Evolutionary conservation across 2,329 filamentous ascomycete species (phyloP).

Genomic region (Talaromyces sp.): DNA sequence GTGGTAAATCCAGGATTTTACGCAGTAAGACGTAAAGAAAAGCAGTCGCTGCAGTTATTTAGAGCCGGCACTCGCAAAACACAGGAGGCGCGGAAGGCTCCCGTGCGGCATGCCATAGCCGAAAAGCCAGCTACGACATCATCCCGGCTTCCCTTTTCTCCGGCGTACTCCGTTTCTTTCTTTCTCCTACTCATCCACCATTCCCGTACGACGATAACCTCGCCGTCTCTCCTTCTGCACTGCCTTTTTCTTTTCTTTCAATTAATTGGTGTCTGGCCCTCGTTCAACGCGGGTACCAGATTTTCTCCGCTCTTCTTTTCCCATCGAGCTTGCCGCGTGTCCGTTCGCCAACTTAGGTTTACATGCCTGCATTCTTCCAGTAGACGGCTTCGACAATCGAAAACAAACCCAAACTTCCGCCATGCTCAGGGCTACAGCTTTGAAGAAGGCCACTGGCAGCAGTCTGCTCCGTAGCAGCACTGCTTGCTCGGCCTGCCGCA

Average conservation of each 20-base stretch:
- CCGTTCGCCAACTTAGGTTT: not conserved
- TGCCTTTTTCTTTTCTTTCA: not conserved
- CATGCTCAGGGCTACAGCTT: constrained; percentile 34
- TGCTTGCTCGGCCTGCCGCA: constrained; percentile 25
- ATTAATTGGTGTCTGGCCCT: not conserved
- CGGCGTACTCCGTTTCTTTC: constrained; percentile 3
- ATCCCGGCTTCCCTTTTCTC: constrained; percentile 5
- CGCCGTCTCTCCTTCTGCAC: not conserved
- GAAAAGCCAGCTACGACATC: constrained; percentile 6
- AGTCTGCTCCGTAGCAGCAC: constrained; percentile 29
- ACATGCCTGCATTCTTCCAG: constrained; percentile 9
- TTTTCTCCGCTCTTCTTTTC: not conserved
- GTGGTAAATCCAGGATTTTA: not conserved
- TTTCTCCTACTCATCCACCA: not conserved
- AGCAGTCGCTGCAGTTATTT: not conserved
- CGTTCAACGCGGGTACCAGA: not conserved
- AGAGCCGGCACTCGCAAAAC: no score
- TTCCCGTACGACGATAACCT: not conserved
- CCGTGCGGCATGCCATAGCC: not conserved
- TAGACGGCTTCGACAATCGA: not conserved
- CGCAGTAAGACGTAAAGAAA: not conserved
- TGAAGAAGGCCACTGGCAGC: constrained; percentile 33
- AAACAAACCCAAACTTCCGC: not conserved
- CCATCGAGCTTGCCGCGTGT: not conserved
- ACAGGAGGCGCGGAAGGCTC: not conserved